phyloP scores from a whole-genome alignment of 2,329 filamentous ascomycete genomes.

The Aureobasidium subglaciale region DNA sequence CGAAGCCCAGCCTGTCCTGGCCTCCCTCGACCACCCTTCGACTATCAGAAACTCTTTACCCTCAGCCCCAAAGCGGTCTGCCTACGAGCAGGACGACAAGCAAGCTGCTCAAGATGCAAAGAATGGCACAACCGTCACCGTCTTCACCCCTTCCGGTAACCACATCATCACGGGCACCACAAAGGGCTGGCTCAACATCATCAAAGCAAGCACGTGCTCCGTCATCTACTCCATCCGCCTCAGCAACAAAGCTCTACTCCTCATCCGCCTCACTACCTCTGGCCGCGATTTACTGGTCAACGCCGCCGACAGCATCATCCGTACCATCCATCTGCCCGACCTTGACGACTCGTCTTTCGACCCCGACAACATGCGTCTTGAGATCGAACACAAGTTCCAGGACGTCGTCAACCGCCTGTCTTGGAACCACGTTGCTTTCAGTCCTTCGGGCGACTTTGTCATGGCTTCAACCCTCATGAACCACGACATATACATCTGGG shows the following conservation, averaged over 20 bases:
- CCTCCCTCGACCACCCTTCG: slow-evolving; percentile 48
- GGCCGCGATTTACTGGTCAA: slow-evolving; percentile 87
- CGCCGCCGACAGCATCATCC: slow-evolving; percentile 87
- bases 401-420: slow-evolving; percentile 91
- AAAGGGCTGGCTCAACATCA: slow-evolving; percentile 94
- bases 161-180: slow-evolving; percentile 90
- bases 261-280: slow-evolving; percentile 74
- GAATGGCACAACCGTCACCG: slow-evolving; percentile 85
- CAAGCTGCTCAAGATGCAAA: slow-evolving; percentile 87
- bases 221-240: slow-evolving; percentile 87
- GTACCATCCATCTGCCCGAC: slow-evolving; percentile 85
- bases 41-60: slow-evolving; percentile 71
- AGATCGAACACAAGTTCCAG: slow-evolving; percentile 96
- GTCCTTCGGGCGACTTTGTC: slow-evolving; percentile 88
- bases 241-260: slow-evolving; percentile 79
- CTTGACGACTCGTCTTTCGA: slow-evolving; percentile 58
- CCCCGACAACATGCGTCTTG: slow-evolving; percentile 76
- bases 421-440: slow-evolving; percentile 97
- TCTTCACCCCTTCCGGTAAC: slow-evolving; percentile 78
- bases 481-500: slow-evolving; percentile 97
- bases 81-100: slow-evolving; percentile 72
- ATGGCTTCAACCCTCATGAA: slow-evolving; percentile 97
- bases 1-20: slow-evolving; percentile 83
- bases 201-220: slow-evolving; percentile 70
- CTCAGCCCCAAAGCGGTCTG: slow-evolving; percentile 70